Evolutionary conservation across 805 yeast species (phyloP), one percentile per base, ranked within the genome.

Genomic region (Hanseniaspora taiwanica): DNA sequence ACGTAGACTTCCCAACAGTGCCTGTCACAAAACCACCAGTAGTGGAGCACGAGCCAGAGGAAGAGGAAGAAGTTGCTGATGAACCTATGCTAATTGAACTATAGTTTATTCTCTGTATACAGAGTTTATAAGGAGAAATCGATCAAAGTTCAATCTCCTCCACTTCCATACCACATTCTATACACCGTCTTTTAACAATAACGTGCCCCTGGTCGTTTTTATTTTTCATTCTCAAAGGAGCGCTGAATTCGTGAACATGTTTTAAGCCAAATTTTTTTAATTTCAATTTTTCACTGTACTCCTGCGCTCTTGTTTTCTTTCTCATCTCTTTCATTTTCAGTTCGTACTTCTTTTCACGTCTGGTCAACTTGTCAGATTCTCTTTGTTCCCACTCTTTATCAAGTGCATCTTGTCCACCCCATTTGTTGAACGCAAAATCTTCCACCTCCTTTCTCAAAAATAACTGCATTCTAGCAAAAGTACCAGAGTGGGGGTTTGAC

Each of bases 331-430:
- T 68, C 53, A 91, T 64, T 52, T 81, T 78, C n/a, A 71, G 70
- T 47, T 81, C 77, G 57, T 83, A 91, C 57, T 76, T 77, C 52
- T 76, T 76, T 46, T 86, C 96, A 44, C 82, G 71, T 39, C 95
- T 65, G 42, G 74, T 72, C 16, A 83, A 66, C 46, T 83, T 76
- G 53, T 72, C 69, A 37, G 69, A 74, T 57, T 84, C 94, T 24
- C 98, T 63, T 39, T 84, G 60, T 48, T 83, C 81, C 83, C 94
- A 91, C 57, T 91, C 99, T n/a, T 71, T 71, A 58, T 91, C 99
- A 31, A 91, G 60, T 0, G 81, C 85, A 41, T 85, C 95, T 8
- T 78, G 71, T 1, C 93, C 80, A 1, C 91, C 94, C 99, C 98
- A 91, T 60, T 91, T 89, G 54, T 81, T 79, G 63, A 78, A 83